A percentile compares a stretch with the other conserved stretches of the same genome.
phyloP scores from a whole-genome alignment of 192 early-diverging fungal species.

The Backusella macrospora region DNA sequence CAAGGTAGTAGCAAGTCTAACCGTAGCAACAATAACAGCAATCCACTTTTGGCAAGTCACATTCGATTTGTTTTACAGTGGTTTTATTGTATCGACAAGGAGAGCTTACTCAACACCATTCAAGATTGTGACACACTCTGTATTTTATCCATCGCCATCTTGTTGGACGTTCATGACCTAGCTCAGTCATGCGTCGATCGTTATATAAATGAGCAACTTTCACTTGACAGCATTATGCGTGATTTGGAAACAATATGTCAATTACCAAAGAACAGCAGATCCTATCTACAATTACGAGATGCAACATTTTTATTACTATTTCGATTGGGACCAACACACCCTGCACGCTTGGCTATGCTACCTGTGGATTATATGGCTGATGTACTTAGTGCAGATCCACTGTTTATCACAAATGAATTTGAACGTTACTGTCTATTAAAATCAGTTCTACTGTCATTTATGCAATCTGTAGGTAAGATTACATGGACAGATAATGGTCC shows the following conservation, averaged over 20 bases:
- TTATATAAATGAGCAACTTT: slow-evolving; percentile 30
- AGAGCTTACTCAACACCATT: slow-evolving; percentile 4
- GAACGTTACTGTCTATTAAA: slow-evolving; percentile 33
- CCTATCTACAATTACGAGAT: slow-evolving; percentile 37
- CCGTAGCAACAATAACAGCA: neutral
- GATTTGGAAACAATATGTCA: slow-evolving; percentile 39
- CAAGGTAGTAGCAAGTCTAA: neutral
- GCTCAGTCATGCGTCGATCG: slow-evolving; percentile 23
- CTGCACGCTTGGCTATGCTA: slow-evolving; percentile 22
- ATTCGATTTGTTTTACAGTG: slow-evolving; percentile 34
- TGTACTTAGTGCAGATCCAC: slow-evolving; percentile 36
- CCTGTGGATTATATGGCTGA: slow-evolving; percentile 40
- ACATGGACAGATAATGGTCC: slow-evolving; percentile 31
- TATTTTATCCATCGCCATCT: slow-evolving; percentile 26
- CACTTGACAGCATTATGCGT: slow-evolving; percentile 24
- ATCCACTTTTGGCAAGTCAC: slow-evolving; percentile 33
- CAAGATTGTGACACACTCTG: slow-evolving; percentile 31
- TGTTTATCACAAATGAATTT: slow-evolving; percentile 37
- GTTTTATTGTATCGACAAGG: slow-evolving; percentile 28
- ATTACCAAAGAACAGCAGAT: slow-evolving; percentile 22
- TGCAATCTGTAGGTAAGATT: slow-evolving; percentile 38
- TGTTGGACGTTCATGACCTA: slow-evolving; percentile 35
- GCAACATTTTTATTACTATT: slow-evolving; percentile 34
- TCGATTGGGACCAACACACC: slow-evolving; percentile 31
- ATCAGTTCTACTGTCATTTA: slow-evolving; percentile 28